Percentiles rank a stretch among this genome's conserved stretches.
Conservation (phyloP, 495 filamentous ascomycete genomes). For the Lophiostoma macrostomum region DNA sequence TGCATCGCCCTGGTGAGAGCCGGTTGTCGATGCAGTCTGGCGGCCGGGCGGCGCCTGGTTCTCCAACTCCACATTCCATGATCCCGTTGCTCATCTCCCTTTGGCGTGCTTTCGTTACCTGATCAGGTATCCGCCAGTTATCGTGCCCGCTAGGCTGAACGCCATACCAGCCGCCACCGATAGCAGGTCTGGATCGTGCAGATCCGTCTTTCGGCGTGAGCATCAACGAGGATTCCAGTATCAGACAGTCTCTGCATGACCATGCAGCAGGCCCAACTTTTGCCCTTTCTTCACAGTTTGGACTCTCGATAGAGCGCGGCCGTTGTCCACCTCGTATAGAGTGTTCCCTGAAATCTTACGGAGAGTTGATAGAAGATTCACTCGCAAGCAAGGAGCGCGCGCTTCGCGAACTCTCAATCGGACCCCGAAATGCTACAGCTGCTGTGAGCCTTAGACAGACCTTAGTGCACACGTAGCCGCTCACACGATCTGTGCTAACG, state of each 20-base stretch:
- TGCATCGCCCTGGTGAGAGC: conserved; percentile 23
- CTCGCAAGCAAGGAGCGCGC: conserved; percentile 4
- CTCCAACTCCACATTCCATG: conserved; percentile 13
- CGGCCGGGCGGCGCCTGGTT: conserved; percentile 20
- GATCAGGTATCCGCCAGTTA: conserved; percentile 14
- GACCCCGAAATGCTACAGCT: conserved; percentile 18
- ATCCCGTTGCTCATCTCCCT: conserved; percentile 24
- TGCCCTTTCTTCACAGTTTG: neutral
- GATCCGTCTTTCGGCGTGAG: conserved; percentile 13
- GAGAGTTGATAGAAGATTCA: neutral
- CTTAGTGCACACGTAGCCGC: conserved; percentile 2
- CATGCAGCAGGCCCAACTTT: neutral
- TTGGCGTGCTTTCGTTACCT: conserved; percentile 18
- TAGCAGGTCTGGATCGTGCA: conserved; percentile 30
- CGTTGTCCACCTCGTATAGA: neutral
- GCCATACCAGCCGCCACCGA: conserved; percentile 28
- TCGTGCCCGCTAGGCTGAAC: conserved; percentile 31
- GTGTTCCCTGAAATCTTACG: too few relatives aligned
- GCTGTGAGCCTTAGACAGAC: neutral
- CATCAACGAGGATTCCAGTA: conserved; percentile 5
- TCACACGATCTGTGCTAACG: conserved; percentile 5
- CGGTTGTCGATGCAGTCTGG: neutral
- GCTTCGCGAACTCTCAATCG: conserved; percentile 15
- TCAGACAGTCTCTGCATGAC: neutral
- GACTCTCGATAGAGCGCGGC: neutral